Evolutionary conservation across 495 filamentous ascomycete genomes (phyloP), one percentile per base, ranked within the genome.

Genomic region (Penicillium waksmanii): DNA sequence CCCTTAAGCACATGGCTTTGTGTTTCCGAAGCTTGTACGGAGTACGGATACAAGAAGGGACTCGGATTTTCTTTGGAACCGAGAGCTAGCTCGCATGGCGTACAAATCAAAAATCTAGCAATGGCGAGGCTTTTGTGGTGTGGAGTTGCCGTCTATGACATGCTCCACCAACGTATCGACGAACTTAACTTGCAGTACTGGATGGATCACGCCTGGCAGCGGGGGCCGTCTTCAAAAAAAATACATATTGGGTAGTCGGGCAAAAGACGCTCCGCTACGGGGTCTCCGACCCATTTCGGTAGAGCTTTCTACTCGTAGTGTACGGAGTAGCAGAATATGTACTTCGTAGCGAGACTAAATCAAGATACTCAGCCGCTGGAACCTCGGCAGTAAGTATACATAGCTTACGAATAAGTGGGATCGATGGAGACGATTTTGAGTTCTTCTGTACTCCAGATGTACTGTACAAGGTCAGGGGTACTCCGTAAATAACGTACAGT

Each of bases 131-230:
- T 13, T 53, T 47, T 51, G 49, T 47, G 35, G 9, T 40, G 58
- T 60, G 58, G 53, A 60, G 51, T 44, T 21, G 21, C 51, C 25
- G n/a, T 53, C 33, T 38, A 58, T 60, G 58, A 60, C 46, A 51
- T 42, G 34, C 51, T 55, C 52, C 58, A 60, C 58, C 23, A 5
- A 25, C 13, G 27, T 25, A 55, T 44, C 47, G 36, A 9, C 19
- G 40, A 55, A 57, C n/a, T 31, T 31, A 7, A 31, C 27, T 31
- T 2, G 27, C 27, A 31, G 27, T 31, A 31, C 36, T 38, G 5
- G 36, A 38, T 38, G 12, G 36, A 38, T 38, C 36, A 38, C 36
- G 11, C 1, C 27, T 31, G 27, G 27, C 8, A 31, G 27, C 6
- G 0, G 27, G 27, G 27, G 27, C 27, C 27, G 27, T 31, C 27